Base-by-base conservation (phyloP, 208 protist genomes). In the Spironucleus salmonicida region DNA sequence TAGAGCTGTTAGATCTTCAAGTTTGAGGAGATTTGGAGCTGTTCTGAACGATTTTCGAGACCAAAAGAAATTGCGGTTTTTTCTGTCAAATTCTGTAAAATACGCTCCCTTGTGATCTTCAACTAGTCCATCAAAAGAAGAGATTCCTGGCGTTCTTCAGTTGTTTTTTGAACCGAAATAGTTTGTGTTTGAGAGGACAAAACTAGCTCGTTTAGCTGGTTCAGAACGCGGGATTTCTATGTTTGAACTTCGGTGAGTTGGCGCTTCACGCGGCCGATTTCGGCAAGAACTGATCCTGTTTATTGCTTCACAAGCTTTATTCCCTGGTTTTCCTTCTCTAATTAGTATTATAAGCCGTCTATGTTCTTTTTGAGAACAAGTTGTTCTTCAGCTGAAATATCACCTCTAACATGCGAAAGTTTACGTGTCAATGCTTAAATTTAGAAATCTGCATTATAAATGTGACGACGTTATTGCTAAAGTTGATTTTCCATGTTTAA, bases 381-480 rank as follows among this genome's bases (percentile, higher is more conserved):
- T n/a, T 42, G 64, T 38, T 71, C 64, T 35, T 71, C 64, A 15
- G 38, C 23, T 40, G 64, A 71, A 42, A 42, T n/a, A n/a, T 71
- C 64, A 45, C 64, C 64, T 2, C 64, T 9, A 38, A 49, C 64
- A n/a, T 42, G 26, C 26, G 30, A 42, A n/a, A 71, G 64, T 35
- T 42, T 71, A 45, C 64, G 7, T 7, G 64, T 71, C 15, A 71
- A 49, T 4, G 64, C 32, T 45, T 71, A 35, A 49, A 71, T 71
- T 35, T 71, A 11, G 64, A 42, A 71, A 49, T 71, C 64, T 71
- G 64, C 64, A 42, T 71, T 71, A n/a, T 71, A 71, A 15, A 71
- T 71, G 38, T 71, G 64, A n/a, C 38, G n/a, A n/a, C 64, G 64
- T 42, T 71, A 35, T 49, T 71, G 64, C 45, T 71, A 38, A 32